These are phyloP conservation scores for Schwanniomyces pseudopolymorphus DNA, from an alignment of 805 yeast genomes.

Conservation along the genomic window DNA sequence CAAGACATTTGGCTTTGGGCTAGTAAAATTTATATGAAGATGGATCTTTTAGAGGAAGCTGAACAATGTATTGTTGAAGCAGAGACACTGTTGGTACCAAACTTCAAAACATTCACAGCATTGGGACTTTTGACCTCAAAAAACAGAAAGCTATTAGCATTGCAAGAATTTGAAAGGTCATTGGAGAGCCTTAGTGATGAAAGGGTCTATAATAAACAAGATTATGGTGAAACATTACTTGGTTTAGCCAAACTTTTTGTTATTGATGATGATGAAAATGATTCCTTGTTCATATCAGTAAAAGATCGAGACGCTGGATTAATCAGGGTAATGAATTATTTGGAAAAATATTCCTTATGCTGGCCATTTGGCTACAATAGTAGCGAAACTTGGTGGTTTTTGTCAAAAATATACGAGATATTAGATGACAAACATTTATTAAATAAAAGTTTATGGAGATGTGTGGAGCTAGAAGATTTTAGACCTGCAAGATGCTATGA, in stretches of 20 bases:
- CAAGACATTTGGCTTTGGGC: constrained; percentile 78
- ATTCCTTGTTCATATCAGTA: constrained; percentile 48
- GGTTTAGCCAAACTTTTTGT: constrained; percentile 55
- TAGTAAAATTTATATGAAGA: constrained; percentile 59
- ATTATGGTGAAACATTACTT: constrained; percentile 50
- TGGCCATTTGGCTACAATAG: constrained; percentile 42
- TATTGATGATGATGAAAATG: constrained; percentile 32
- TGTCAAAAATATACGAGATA: constrained; percentile 61
- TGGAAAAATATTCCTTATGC: constrained; percentile 36
- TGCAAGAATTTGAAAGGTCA: constrained; percentile 65
- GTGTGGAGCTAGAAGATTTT: constrained; percentile 61
- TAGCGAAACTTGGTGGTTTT: constrained; percentile 68
- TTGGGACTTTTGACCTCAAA: constrained; percentile 48
- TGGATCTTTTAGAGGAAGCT: constrained; percentile 57
- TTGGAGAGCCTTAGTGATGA: constrained; percentile 41
- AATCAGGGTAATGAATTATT: constrained; percentile 51
- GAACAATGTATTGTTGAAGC: constrained; percentile 76
- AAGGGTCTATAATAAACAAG: constrained; percentile 22
- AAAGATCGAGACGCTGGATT: constrained; percentile 60
- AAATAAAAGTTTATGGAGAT: constrained; percentile 55
- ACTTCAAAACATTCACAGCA: constrained; percentile 48
- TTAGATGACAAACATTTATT: constrained; percentile 50
- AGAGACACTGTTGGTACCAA: constrained; percentile 46
- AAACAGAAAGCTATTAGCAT: constrained; percentile 46
- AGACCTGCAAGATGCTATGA: constrained; percentile 52